phyloP scores from a whole-genome alignment of 2,329 filamentous ascomycete genomes.

The Atkinsonella hypoxylon region DNA sequence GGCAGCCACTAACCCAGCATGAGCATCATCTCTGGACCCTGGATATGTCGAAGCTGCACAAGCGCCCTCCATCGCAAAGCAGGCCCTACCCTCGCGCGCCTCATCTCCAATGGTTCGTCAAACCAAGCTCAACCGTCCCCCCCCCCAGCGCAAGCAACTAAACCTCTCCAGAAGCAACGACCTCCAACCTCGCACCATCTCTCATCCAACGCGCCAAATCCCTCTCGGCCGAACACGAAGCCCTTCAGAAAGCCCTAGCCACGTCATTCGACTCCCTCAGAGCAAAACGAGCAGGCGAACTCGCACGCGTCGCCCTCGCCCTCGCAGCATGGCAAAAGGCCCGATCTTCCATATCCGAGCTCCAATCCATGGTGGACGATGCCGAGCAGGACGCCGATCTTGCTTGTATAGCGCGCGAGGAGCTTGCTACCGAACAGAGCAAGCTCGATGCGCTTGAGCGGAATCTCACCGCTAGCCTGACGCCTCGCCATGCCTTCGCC shows the following conservation, averaged over 20 bases:
- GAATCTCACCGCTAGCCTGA: constrained; percentile 62
- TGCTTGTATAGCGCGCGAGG: constrained; percentile 65
- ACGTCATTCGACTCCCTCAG: constrained; percentile 43
- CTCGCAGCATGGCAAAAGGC: constrained; percentile 47
- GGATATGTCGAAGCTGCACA: constrained; percentile 25
- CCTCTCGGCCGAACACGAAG: constrained; percentile 44
- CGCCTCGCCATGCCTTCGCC: constrained; percentile 82
- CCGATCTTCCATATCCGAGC: constrained; percentile 40
- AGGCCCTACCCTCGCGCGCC: constrained; percentile 18
- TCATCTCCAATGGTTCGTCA: constrained; percentile 19
- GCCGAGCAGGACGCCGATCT: constrained; percentile 54
- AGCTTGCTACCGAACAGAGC: constrained; percentile 54
- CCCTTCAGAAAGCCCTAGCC: constrained; percentile 38
- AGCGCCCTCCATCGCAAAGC: constrained; percentile 16
- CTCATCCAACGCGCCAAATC: constrained; percentile 48
- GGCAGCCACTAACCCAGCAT: neutral
- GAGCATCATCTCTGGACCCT: constrained; percentile 22
- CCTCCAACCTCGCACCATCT: constrained; percentile 32
- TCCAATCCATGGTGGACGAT: constrained; percentile 34
- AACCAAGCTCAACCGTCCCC: neutral
- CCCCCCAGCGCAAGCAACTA: neutral
- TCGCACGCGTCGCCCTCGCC: constrained; percentile 44
- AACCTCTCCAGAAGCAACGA: neutral
- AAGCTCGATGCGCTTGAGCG: constrained; percentile 51
- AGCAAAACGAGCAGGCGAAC: constrained; percentile 49